Conservation (phyloP, 768 basidiomycete genomes). For the Auricularia sp. region DNA sequence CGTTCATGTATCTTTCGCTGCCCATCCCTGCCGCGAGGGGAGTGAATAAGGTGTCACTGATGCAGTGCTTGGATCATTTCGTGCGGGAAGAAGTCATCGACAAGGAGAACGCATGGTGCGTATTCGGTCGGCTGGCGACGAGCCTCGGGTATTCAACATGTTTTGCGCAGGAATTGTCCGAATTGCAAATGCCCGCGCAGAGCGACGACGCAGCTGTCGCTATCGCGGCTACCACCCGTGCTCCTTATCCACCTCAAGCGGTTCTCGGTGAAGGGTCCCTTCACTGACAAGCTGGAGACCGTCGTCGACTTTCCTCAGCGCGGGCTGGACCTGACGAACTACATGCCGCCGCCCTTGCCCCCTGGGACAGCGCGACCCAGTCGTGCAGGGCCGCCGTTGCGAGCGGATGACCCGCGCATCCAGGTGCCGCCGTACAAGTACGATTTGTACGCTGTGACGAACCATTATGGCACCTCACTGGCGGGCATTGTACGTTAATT, state of each 20-base stretch:
- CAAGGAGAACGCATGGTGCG: slow-evolving; percentile 88
- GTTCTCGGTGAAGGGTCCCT: slow-evolving; percentile 82
- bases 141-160: slow-evolving; percentile 1
- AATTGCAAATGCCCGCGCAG: slow-evolving; percentile 81
- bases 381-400: neutral
- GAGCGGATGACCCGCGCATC: slow-evolving; percentile 59
- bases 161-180: slow-evolving; percentile 73
- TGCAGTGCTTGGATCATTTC: slow-evolving; percentile 80
- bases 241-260: slow-evolving; percentile 88
- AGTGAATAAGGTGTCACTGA: slow-evolving; percentile 52
- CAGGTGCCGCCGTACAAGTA: slow-evolving; percentile 87
- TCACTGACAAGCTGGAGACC: slow-evolving; percentile 95
- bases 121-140: neutral
- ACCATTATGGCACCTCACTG: slow-evolving; percentile 92
- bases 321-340: slow-evolving; percentile 56
- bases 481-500: slow-evolving; percentile 79
- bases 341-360: slow-evolving; percentile 74
- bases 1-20: slow-evolving; percentile 89
- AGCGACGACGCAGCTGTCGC: slow-evolving; percentile 77
- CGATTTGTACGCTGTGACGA: slow-evolving; percentile 91
- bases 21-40: slow-evolving; percentile 67
- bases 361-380: slow-evolving; percentile 36
- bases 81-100: slow-evolving; percentile 86
- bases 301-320: slow-evolving; percentile 79
- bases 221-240: slow-evolving; percentile 89